These are phyloP conservation scores for Bolboschoenoplectus hybrid DNA, from an alignment of 202 grass and related monocot genomes.

Conservation along the genomic window DNA sequence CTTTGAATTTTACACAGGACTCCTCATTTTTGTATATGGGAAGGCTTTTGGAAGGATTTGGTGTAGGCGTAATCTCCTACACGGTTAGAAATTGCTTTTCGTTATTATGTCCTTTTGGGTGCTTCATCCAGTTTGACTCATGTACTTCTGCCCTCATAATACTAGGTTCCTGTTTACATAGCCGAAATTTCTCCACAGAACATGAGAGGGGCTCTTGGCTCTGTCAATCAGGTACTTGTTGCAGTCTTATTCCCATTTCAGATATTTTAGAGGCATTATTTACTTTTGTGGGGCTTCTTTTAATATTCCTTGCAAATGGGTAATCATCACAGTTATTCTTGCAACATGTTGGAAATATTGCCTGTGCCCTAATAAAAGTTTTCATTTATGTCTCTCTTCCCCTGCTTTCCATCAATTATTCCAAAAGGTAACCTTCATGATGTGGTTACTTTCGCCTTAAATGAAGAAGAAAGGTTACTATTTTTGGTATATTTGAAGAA, in stretches of 20 bases:
- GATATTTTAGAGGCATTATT: background rate
- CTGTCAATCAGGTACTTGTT: slow-evolving; percentile 76
- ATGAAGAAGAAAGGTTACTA: slow-evolving; percentile 15
- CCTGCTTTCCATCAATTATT: background rate
- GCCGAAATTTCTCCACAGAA: slow-evolving; percentile 94
- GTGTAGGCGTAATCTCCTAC: slow-evolving; percentile 94
- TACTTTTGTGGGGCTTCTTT: background rate
- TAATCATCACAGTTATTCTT: background rate
- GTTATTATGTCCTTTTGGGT: slow-evolving; percentile 6
- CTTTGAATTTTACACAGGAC: slow-evolving; percentile 53
- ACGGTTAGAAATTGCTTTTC: slow-evolving; percentile 44
- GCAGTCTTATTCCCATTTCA: background rate
- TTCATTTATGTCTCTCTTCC: slow-evolving; percentile 2
- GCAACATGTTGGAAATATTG: background rate
- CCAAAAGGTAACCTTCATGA: background rate
- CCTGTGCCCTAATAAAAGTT: slow-evolving; percentile 6
- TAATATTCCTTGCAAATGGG: background rate
- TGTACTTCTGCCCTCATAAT: slow-evolving; percentile 18
- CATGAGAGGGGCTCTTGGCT: slow-evolving; percentile 87
- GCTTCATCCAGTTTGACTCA: slow-evolving; percentile 13
- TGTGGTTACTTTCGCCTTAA: background rate
- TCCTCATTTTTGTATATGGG: slow-evolving; percentile 96
- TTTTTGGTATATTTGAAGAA: slow-evolving; percentile 22
- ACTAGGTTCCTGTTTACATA: slow-evolving; percentile 95
- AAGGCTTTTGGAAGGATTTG: slow-evolving; percentile 85